Evolutionary conservation across 2,329 filamentous ascomycete species (phyloP).

Genomic region (Ophiocordyceps camponoti-floridani): DNA sequence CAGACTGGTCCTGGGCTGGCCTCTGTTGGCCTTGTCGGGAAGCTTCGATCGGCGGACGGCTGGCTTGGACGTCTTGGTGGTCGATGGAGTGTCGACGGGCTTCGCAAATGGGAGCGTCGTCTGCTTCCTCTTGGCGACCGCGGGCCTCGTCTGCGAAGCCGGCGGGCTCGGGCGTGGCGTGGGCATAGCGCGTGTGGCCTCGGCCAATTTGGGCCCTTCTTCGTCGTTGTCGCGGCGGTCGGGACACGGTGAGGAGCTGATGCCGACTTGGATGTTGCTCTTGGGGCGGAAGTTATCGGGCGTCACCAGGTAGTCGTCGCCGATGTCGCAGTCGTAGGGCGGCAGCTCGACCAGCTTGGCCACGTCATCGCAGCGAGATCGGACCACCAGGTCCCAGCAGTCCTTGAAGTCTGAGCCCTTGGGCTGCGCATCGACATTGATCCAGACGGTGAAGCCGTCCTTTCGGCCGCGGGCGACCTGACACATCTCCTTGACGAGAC

Average conservation of each 20-base stretch:
- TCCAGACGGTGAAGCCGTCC: slow-evolving; percentile 82
- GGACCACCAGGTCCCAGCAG: slow-evolving; percentile 83
- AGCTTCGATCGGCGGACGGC: slow-evolving; percentile 15
- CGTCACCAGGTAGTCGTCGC: slow-evolving; percentile 28
- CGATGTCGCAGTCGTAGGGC: slow-evolving; percentile 36
- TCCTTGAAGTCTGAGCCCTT: slow-evolving; percentile 72
- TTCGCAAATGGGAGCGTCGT: slow-evolving; percentile 31
- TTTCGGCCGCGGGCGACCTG: slow-evolving; percentile 64
- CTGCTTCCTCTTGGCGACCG: slow-evolving; percentile 26
- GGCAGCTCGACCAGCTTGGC: slow-evolving; percentile 52
- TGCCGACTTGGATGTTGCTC: slow-evolving; percentile 14
- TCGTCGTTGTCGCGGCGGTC: slow-evolving; percentile 16
- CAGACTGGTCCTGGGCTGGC: slow-evolving; percentile 18
- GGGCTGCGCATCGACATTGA: slow-evolving; percentile 78
- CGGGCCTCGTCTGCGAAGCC: slow-evolving; percentile 21
- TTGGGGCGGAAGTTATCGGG: slow-evolving; percentile 24
- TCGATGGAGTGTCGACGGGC: no score
- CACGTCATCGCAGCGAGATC: slow-evolving; percentile 74
- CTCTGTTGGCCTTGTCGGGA: slow-evolving; percentile 16
- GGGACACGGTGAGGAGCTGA: slow-evolving; percentile 8
- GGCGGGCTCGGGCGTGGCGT: slow-evolving; percentile 39
- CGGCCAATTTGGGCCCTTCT: slow-evolving; percentile 22
- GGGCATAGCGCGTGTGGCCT: slow-evolving; percentile 36
- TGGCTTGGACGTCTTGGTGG: slow-evolving; percentile 10
- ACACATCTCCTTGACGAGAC: slow-evolving; percentile 83